Evolutionary conservation across 257 asterid genomes (phyloP).

Genomic region (Solanum lignicaule): DNA sequence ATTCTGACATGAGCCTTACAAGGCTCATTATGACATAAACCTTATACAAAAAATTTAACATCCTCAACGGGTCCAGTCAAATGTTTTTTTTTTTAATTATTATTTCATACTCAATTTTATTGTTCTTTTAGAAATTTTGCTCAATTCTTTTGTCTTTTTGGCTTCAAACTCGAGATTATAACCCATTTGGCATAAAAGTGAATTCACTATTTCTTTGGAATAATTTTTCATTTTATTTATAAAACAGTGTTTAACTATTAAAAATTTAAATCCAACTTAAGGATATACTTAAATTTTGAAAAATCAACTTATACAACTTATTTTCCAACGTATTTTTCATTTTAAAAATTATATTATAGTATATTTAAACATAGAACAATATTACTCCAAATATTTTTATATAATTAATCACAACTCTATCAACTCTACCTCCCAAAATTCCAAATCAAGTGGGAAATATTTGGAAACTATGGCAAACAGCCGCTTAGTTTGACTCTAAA

Average conservation of each 20-base stretch:
- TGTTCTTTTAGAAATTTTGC: no score
- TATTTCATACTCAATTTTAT: not conserved
- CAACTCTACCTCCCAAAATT: not conserved
- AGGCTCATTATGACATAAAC: no score
- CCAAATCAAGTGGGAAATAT: not conserved
- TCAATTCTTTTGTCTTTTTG: no score
- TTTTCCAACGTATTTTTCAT: not conserved
- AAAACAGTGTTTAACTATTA: not conserved
- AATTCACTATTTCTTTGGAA: not conserved
- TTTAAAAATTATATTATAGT: no score
- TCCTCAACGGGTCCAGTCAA: no score
- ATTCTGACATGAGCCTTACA: no score
- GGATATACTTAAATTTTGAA: no score
- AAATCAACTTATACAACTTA: not conserved
- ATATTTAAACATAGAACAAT: not conserved
- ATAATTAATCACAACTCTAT: not conserved
- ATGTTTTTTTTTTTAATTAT: no score
- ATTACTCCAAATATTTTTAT: no score
- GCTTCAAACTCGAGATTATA: not conserved
- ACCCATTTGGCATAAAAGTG: not conserved
- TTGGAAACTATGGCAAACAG: not conserved
- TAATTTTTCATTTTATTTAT: not conserved
- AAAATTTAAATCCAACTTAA: not conserved
- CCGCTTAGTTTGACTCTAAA: not conserved
- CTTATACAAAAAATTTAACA: not conserved